Evolutionary conservation across 108 stramenopile genomes (phyloP).

Genomic region (Aureococcus anophagefferens): DNA sequence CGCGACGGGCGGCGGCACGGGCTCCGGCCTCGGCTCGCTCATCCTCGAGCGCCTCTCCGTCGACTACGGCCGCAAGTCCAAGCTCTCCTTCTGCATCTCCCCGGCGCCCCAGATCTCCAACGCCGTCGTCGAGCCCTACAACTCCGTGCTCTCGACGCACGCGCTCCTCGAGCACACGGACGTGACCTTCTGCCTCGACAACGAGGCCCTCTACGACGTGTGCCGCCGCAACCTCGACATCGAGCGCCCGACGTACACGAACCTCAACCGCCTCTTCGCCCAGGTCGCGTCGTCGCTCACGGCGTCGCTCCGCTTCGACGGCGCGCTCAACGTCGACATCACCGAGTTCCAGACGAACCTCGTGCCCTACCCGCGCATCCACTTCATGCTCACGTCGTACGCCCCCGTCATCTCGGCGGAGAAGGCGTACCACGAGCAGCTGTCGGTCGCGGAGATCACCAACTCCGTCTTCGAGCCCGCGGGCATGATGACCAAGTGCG

Average conservation of each 20-base stretch:
- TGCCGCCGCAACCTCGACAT: slow-evolving; percentile 65
- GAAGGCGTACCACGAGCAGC: slow-evolving; percentile 71
- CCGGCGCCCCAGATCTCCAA: slow-evolving; percentile 66
- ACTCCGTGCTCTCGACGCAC: slow-evolving; percentile 62
- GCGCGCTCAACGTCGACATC: slow-evolving; percentile 63
- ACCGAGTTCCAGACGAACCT: slow-evolving; percentile 73
- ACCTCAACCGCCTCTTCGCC: slow-evolving; percentile 62
- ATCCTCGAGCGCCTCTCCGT: slow-evolving; percentile 66
- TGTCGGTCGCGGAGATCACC: slow-evolving; percentile 59
- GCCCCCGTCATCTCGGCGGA: slow-evolving; percentile 62
- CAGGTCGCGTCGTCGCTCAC: slow-evolving; percentile 64
- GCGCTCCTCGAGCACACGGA: slow-evolving; percentile 65
- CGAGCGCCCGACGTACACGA: slow-evolving; percentile 66
- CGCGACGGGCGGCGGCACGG: slow-evolving; percentile 96
- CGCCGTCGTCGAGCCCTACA: slow-evolving; percentile 69
- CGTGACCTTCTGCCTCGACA: slow-evolving; percentile 61
- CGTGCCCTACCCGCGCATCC: slow-evolving; percentile 68
- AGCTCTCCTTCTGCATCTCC: slow-evolving; percentile 60
- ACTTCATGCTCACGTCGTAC: slow-evolving; percentile 64
- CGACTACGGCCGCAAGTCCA: slow-evolving; percentile 66
- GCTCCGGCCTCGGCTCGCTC: slow-evolving; percentile 96
- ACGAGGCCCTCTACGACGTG: slow-evolving; percentile 69
- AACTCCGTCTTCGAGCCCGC: slow-evolving; percentile 63
- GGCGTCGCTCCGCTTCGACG: slow-evolving; percentile 64
- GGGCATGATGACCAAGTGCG: slow-evolving; percentile 63